Evolutionary conservation across 176 grass and related monocot genomes (phyloP).

Genomic region (Triticum urartu): DNA sequence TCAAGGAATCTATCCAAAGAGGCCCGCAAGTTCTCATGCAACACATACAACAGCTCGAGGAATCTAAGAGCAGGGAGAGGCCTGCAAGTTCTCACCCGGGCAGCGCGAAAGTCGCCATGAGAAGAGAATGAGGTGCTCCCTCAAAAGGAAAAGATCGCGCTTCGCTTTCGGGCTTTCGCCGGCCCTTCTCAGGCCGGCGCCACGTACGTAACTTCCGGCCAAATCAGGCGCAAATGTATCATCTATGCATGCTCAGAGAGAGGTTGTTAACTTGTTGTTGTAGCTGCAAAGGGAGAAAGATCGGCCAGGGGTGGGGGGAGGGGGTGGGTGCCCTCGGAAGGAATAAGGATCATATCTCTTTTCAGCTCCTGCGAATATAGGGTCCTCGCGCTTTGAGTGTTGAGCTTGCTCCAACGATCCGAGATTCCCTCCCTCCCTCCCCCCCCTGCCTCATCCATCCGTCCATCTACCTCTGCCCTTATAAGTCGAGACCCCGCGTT

Average conservation of each 20-base stretch:
- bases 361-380: slow-evolving; percentile 66
- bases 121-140: slow-evolving; percentile 81
- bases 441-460: slow-evolving; percentile 7
- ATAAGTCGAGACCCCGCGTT: slow-evolving; percentile 34
- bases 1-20: background rate
- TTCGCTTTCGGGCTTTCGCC: slow-evolving; percentile 51
- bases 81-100: background rate
- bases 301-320: slow-evolving; percentile 7
- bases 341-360: slow-evolving; percentile 96
- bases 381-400: slow-evolving; percentile 47
- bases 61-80: background rate
- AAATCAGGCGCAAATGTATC: slow-evolving; percentile 42
- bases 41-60: background rate
- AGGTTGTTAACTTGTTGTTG: slow-evolving; percentile 3
- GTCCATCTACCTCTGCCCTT: slow-evolving; percentile 22
- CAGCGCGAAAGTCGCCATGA: slow-evolving; percentile 51
- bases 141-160: slow-evolving; percentile 45
- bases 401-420: slow-evolving; percentile 48
- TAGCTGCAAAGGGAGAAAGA: slow-evolving; percentile 50
- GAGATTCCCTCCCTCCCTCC: slow-evolving; percentile 29
- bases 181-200: slow-evolving; percentile 27
- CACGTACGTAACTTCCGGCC: slow-evolving; percentile 46
- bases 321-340: slow-evolving; percentile 36
- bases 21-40: slow-evolving; percentile 27
- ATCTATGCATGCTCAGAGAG: slow-evolving; percentile 4